phyloP scores from a whole-genome alignment of 768 basidiomycete species.

The Phlegmacium glaucopus region DNA sequence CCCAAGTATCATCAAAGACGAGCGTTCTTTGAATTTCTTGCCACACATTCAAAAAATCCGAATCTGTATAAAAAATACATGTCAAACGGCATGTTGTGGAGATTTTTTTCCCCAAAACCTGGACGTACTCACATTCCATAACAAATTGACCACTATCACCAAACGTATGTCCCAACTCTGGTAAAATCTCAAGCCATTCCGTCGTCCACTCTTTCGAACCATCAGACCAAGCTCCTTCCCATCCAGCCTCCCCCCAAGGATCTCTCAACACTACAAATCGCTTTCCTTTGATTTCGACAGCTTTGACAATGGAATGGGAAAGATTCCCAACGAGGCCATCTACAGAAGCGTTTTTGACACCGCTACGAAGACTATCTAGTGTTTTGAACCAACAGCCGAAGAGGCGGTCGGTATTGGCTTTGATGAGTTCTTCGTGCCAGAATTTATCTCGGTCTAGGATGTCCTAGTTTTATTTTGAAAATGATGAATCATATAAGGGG shows the following conservation, averaged over 20 bases:
- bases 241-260: constrained; percentile 49
- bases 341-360: constrained; percentile 20
- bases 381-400: constrained; percentile 44
- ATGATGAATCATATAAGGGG: too few relatives aligned
- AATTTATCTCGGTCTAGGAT: constrained; percentile 48
- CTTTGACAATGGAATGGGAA: constrained; percentile 49
- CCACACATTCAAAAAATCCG: constrained; percentile 45
- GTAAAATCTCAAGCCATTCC: constrained; percentile 45
- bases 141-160: constrained; percentile 47
- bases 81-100: too few relatives aligned
- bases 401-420: constrained; percentile 44
- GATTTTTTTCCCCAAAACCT: too few relatives aligned
- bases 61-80: constrained; percentile 25
- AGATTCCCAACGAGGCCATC: constrained; percentile 39
- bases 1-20: constrained; percentile 49
- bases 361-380: constrained; percentile 28
- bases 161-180: constrained; percentile 42
- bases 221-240: constrained; percentile 53
- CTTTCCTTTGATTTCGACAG: constrained; percentile 44
- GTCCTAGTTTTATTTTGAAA: constrained; percentile 29
- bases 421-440: constrained; percentile 46
- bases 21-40: constrained; percentile 44
- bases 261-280: constrained; percentile 51
- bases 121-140: constrained; percentile 47
- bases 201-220: constrained; percentile 55